These are phyloP conservation scores for Diplodia intermedia DNA, from an alignment of 2,329 filamentous ascomycete genomes.

Conservation along the genomic window DNA sequence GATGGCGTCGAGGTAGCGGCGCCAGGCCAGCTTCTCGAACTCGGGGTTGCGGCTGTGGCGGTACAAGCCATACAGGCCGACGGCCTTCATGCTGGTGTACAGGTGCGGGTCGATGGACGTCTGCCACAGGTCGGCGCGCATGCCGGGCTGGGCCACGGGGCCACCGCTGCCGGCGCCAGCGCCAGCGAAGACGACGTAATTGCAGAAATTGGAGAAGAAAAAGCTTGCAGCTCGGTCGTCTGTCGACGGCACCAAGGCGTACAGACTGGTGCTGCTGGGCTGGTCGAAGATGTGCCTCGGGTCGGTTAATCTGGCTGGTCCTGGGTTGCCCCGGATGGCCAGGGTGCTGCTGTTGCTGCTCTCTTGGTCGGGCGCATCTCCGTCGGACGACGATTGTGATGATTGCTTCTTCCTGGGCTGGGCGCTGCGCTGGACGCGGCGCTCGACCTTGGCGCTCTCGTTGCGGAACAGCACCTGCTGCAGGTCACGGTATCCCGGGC, in stretches of 20 bases:
- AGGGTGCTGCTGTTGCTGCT: neutral
- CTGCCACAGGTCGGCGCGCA: slow-evolving; percentile 11
- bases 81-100: slow-evolving; percentile 41
- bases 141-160: neutral
- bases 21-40: slow-evolving; percentile 42
- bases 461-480: slow-evolving; percentile 44
- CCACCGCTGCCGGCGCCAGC: too few relatives aligned
- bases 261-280: neutral
- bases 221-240: slow-evolving; percentile 43
- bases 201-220: slow-evolving; percentile 43
- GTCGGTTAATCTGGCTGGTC: slow-evolving; percentile 40
- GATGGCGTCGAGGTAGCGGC: slow-evolving; percentile 44
- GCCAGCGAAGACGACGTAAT: slow-evolving; percentile 26
- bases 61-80: slow-evolving; percentile 44
- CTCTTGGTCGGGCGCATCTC: neutral
- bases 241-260: slow-evolving; percentile 35
- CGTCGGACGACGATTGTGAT: too few relatives aligned
- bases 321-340: slow-evolving; percentile 13
- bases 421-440: slow-evolving; percentile 3
- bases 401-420: slow-evolving; percentile 10
- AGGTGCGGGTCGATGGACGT: slow-evolving; percentile 8
- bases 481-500: slow-evolving; percentile 44
- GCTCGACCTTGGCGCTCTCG: slow-evolving; percentile 38
- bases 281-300: neutral
- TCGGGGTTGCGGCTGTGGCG: slow-evolving; percentile 40